Evolutionary conservation across 2,329 filamentous ascomycete species (phyloP).

Genomic region (Aureobasidium lini): DNA sequence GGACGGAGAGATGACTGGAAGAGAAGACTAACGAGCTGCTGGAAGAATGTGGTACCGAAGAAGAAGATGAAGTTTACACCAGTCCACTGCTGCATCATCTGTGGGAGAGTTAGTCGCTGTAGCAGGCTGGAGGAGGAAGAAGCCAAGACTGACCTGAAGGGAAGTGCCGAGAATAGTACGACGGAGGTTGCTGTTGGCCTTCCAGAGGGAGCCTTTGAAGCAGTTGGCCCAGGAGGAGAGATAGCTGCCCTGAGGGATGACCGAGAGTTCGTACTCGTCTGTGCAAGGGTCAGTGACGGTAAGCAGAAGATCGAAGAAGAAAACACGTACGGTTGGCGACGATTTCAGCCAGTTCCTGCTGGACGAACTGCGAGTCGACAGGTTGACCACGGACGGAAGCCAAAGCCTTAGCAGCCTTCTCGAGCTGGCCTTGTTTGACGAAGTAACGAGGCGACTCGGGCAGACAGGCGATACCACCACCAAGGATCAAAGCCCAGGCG

Average conservation of each 20-base stretch:
- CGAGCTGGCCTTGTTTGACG: constrained; percentile 67
- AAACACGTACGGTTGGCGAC: constrained; percentile 57
- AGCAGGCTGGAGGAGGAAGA: not conserved
- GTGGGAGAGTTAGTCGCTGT: not conserved
- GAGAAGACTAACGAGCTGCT: constrained; percentile 48
- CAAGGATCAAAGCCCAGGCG: constrained; percentile 71
- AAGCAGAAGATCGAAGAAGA: constrained; percentile 63
- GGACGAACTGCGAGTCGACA: constrained; percentile 63
- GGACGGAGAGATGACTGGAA: no score
- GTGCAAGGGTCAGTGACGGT: constrained; percentile 49
- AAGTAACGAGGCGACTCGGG: constrained; percentile 82
- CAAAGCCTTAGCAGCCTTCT: constrained; percentile 56
- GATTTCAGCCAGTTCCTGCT: constrained; percentile 74
- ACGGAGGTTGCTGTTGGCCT: constrained; percentile 45
- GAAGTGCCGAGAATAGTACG: constrained; percentile 40
- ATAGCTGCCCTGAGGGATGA: constrained; percentile 61
- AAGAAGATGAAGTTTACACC: constrained; percentile 88
- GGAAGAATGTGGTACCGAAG: constrained; percentile 69
- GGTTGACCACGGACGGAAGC: constrained; percentile 67
- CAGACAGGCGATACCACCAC: constrained; percentile 61
- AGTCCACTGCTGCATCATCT: constrained; percentile 53
- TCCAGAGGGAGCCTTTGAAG: constrained; percentile 49
- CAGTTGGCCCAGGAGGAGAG: constrained; percentile 66
- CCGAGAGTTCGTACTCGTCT: constrained; percentile 44
- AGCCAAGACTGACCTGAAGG: constrained; percentile 27